Percentiles rank a stretch among this genome's conserved stretches.
Conservation (phyloP, 1,284 basidiomycete genomes). For the Moesziomyces sp. region DNA sequence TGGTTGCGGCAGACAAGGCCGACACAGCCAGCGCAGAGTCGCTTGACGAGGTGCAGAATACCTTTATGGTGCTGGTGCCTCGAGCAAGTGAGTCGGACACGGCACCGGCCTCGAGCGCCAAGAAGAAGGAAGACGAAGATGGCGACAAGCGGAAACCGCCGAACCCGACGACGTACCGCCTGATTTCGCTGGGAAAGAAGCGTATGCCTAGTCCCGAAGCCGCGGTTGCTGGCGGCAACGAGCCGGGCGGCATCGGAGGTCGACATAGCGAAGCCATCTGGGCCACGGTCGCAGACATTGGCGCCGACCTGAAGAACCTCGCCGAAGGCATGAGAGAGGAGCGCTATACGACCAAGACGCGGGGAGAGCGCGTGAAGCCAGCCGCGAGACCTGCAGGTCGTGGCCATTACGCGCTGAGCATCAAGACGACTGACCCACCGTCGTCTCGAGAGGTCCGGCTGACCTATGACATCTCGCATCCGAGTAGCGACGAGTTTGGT, state of each 20-base stretch:
- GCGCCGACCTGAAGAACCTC: constrained; percentile 28
- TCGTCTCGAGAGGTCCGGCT: constrained; percentile 48
- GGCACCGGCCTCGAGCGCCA: constrained; percentile 18
- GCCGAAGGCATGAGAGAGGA: constrained; percentile 34
- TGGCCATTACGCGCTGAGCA: constrained; percentile 49
- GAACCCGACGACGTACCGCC: constrained; percentile 46
- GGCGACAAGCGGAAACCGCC: constrained; percentile 36
- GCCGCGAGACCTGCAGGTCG: constrained; percentile 48
- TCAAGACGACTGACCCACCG: constrained; percentile 45
- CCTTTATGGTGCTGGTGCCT: constrained; percentile 47
- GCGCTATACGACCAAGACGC: constrained; percentile 52
- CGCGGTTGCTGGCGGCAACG: constrained; percentile 37
- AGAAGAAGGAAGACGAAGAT: constrained; percentile 15
- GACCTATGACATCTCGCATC: constrained; percentile 53
- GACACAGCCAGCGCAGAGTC: constrained; percentile 26
- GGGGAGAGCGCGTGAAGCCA: constrained; percentile 49
- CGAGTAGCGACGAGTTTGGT: constrained; percentile 46
- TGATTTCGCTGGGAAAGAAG: constrained; percentile 53
- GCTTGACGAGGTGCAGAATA: constrained; percentile 49
- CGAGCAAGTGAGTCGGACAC: constrained; percentile 44
- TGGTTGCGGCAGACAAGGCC: constrained; percentile 37
- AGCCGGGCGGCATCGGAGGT: constrained; percentile 54
- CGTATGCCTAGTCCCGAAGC: constrained; percentile 50
- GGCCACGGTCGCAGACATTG: constrained; percentile 50
- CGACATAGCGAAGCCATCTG: constrained; percentile 54